Percentiles rank a stretch among this genome's conserved stretches.
These are phyloP conservation scores for Monilinia polystroma DNA, from an alignment of 2,329 filamentous ascomycete genomes.

Conservation along the genomic window DNA sequence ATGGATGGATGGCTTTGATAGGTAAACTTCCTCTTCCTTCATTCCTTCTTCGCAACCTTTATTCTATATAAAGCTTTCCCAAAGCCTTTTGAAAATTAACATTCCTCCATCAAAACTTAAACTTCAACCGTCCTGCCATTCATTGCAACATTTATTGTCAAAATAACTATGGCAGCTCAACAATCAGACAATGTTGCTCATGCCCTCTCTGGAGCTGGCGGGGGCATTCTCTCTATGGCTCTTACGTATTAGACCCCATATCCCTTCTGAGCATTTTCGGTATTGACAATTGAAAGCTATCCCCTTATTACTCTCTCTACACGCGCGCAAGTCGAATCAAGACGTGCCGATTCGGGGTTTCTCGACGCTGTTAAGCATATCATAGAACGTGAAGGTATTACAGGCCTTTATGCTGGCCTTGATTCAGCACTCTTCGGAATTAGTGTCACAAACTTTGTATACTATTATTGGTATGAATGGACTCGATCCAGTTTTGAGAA, in stretches of 20 bases:
- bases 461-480: constrained; percentile 99
- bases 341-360: constrained; percentile 82
- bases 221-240: constrained; percentile 92
- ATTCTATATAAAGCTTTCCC: background rate
- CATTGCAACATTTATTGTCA: constrained; percentile 19
- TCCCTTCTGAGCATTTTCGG: constrained; percentile 16
- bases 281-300: constrained; percentile 57
- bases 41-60: background rate
- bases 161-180: constrained; percentile 38
- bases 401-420: constrained; percentile 87
- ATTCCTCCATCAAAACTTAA: constrained; percentile 17
- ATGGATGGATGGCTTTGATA: too few relatives aligned
- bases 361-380: constrained; percentile 81
- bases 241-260: constrained; percentile 64
- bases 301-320: constrained; percentile 97
- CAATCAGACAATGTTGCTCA: constrained; percentile 97
- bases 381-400: constrained; percentile 84
- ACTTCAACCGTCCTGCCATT: background rate
- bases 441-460: constrained; percentile 98
- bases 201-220: constrained; percentile 87
- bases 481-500: constrained; percentile 82
- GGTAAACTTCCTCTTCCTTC: constrained; percentile 18
- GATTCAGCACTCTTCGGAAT: constrained; percentile 96
- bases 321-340: constrained; percentile 95
- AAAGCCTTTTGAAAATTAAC: background rate